These are phyloP conservation scores for Cladosporium velox DNA, from an alignment of 2,329 filamentous ascomycete genomes.

Conservation along the genomic window DNA sequence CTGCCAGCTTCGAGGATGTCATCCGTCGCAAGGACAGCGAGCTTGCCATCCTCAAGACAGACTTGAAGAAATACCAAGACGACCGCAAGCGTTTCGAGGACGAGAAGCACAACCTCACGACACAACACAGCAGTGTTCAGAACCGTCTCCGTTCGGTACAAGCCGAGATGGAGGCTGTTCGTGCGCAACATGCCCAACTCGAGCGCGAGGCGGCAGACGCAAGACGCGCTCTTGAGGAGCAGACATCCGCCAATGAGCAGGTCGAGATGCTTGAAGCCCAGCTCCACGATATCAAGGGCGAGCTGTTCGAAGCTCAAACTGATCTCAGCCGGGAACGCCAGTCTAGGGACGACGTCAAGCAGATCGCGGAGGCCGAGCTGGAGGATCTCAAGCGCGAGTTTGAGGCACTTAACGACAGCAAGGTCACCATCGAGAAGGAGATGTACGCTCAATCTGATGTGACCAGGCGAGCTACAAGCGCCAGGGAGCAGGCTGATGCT, in stretches of 20 bases:
- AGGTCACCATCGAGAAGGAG: conserved; percentile 97
- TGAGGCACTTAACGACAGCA: conserved; percentile 84
- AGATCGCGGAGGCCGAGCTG: conserved; percentile 87
- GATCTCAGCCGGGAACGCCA: conserved; percentile 90
- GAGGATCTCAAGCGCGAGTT: conserved; percentile 80
- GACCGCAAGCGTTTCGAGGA: conserved; percentile 78
- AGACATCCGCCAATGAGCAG: conserved; percentile 86
- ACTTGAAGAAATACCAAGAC: conserved; percentile 79
- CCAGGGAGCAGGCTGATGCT: conserved; percentile 74
- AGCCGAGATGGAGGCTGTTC: conserved; percentile 84
- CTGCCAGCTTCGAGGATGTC: conserved; percentile 92
- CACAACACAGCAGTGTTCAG: conserved; percentile 78
- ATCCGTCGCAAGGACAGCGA: conserved; percentile 94
- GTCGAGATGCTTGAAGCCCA: conserved; percentile 86
- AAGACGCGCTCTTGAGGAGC: conserved; percentile 80
- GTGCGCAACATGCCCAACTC: conserved; percentile 78
- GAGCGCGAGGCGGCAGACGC: conserved; percentile 88
- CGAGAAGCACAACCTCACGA: conserved; percentile 69
- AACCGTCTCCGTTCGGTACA: conserved; percentile 78
- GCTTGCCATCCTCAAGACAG: conserved; percentile 77
- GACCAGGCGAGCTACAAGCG: conserved; percentile 80
- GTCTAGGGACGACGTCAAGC: conserved; percentile 88
- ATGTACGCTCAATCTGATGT: conserved; percentile 94
- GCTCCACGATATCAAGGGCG: conserved; percentile 80
- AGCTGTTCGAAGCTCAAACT: conserved; percentile 81